Evolutionary conservation across 352 stramenopile species (phyloP).

Genomic region (Aphanomyces euteiches): DNA sequence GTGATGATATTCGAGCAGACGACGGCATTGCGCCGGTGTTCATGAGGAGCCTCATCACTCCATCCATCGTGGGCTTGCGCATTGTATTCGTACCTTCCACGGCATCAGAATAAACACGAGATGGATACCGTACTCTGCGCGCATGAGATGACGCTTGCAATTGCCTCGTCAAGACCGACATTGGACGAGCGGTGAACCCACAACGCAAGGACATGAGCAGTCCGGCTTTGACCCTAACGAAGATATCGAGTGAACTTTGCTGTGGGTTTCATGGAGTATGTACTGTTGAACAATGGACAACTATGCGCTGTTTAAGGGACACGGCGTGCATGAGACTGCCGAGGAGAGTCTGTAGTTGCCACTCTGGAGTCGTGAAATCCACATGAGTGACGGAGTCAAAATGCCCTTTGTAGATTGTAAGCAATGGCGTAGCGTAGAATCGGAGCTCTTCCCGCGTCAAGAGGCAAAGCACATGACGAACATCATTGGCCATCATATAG

Average conservation of each 20-base stretch:
- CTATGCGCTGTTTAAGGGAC: slow-evolving; percentile 4
- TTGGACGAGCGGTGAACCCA: slow-evolving; percentile 13
- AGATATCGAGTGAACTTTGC: not conserved
- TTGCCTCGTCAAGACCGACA: slow-evolving; percentile 15
- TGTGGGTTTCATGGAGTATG: not conserved
- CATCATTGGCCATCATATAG: slow-evolving; percentile 16
- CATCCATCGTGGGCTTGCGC: not conserved
- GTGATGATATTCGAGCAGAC: not conserved
- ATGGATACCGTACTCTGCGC: not conserved
- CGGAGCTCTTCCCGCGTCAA: slow-evolving; percentile 24
- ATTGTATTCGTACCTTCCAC: not conserved
- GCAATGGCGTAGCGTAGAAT: slow-evolving; percentile 22
- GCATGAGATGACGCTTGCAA: slow-evolving; percentile 9
- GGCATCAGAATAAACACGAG: too few relatives aligned
- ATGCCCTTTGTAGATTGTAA: not conserved
- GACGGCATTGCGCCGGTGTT: not conserved
- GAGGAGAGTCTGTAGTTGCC: slow-evolving; percentile 15
- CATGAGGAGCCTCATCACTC: slow-evolving; percentile 14
- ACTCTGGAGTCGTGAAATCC: slow-evolving; percentile 3
- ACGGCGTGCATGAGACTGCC: not conserved
- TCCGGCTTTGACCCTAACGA: slow-evolving; percentile 22
- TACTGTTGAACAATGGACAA: slow-evolving; percentile 27
- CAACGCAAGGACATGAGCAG: slow-evolving; percentile 23
- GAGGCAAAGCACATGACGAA: slow-evolving; percentile 25
- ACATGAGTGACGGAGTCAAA: slow-evolving; percentile 20